Percentiles rank a stretch among this genome's conserved stretches.
These are phyloP conservation scores for Colletotrichum orchidophilum DNA, from an alignment of 2,329 filamentous ascomycete genomes.

Conservation along the genomic window DNA sequence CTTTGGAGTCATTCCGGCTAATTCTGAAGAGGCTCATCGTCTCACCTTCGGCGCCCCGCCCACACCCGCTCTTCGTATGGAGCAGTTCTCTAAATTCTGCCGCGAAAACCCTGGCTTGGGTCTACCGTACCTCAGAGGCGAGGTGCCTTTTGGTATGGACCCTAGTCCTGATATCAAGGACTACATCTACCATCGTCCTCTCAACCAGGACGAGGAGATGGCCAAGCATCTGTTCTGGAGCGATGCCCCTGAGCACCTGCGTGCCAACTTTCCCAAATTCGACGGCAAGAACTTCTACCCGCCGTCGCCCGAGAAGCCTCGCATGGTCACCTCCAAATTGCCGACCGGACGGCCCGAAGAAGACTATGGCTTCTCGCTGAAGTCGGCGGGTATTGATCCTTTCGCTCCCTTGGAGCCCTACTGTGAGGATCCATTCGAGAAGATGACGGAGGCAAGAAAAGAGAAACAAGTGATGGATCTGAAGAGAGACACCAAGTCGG, in stretches of 20 bases:
- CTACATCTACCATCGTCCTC: slow-evolving; percentile 64
- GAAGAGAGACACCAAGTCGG: slow-evolving; percentile 34
- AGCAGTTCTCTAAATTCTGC: slow-evolving; percentile 25
- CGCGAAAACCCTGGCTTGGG: slow-evolving; percentile 25
- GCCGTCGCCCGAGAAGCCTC: slow-evolving; percentile 58
- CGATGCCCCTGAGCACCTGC: slow-evolving; percentile 59
- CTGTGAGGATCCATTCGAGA: background rate
- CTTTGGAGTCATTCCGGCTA: slow-evolving; percentile 11
- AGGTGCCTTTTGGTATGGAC: slow-evolving; percentile 55
- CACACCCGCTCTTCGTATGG: slow-evolving; percentile 18
- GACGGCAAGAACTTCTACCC: slow-evolving; percentile 73
- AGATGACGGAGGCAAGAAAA: background rate
- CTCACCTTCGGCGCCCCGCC: slow-evolving; percentile 27
- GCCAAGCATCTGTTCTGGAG: slow-evolving; percentile 71
- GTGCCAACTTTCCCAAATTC: slow-evolving; percentile 68
- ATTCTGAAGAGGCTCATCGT: slow-evolving; percentile 10
- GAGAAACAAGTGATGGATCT: background rate
- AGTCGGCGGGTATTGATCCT: slow-evolving; percentile 18
- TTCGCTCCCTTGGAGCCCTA: slow-evolving; percentile 30
- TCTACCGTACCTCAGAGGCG: slow-evolving; percentile 65
- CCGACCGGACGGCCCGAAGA: slow-evolving; percentile 18
- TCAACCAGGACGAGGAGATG: slow-evolving; percentile 67
- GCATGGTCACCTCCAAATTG: background rate
- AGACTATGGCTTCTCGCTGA: slow-evolving; percentile 24
- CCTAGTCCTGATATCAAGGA: slow-evolving; percentile 54